phyloP scores from a whole-genome alignment of 1,284 basidiomycete species.

The Taiwanofungus camphoratus region DNA sequence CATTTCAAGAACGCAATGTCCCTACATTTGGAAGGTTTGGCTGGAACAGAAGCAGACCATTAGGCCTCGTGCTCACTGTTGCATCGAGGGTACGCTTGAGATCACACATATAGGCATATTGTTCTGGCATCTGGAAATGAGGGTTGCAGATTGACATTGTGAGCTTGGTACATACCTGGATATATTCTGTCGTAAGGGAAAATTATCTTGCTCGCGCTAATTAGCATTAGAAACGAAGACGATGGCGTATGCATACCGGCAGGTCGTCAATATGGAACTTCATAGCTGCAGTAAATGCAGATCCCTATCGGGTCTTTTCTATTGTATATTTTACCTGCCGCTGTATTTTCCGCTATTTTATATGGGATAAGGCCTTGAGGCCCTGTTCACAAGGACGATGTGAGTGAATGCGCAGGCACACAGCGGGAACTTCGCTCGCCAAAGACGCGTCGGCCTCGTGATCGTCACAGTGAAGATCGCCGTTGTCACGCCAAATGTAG shows the following conservation, averaged over 20 bases:
- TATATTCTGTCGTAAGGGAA: slow-evolving; percentile 93
- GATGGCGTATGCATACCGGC: slow-evolving; percentile 49
- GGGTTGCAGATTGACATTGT: neutral
- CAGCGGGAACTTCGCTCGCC: no score
- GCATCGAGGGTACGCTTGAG: slow-evolving; percentile 95
- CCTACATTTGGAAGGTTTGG: slow-evolving; percentile 41
- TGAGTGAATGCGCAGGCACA: no score
- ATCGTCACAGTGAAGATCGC: no score
- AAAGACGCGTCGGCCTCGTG: no score
- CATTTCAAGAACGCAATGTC: slow-evolving; percentile 99
- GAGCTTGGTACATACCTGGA: slow-evolving; percentile 47
- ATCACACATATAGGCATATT: slow-evolving; percentile 99
- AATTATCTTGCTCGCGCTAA: slow-evolving; percentile 52
- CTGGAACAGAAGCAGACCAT: neutral
- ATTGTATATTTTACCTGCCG: no score
- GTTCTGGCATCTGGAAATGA: slow-evolving; percentile 48
- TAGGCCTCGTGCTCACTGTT: slow-evolving; percentile 39
- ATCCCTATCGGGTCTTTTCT: no score
- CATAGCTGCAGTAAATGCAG: no score
- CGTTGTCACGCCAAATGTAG: slow-evolving; percentile 12
- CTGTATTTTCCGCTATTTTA: no score
- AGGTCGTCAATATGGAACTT: slow-evolving; percentile 96
- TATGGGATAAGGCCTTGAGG: no score
- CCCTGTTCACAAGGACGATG: no score
- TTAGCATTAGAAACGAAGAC: slow-evolving; percentile 2